phyloP scores from a whole-genome alignment of 106 monocot species.

The Dendrobium huoshanense region DNA sequence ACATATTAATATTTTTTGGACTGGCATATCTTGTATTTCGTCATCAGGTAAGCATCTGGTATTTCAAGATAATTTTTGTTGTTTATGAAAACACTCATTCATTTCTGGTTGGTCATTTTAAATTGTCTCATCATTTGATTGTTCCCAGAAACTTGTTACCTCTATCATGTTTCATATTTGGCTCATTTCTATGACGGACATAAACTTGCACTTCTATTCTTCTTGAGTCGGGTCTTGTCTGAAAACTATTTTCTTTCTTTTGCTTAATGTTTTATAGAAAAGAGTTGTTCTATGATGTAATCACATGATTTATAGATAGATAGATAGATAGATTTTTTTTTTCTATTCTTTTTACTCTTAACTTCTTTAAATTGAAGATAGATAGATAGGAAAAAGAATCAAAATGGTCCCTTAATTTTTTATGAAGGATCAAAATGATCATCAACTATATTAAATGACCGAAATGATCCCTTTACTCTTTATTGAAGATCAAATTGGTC shows the following conservation, averaged over 20 bases:
- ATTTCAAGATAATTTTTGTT: background rate
- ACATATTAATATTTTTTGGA: slow-evolving; percentile 62
- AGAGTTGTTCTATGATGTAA: too few relatives aligned
- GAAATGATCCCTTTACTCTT: too few relatives aligned
- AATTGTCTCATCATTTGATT: background rate
- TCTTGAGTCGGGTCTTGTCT: background rate
- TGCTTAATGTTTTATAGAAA: background rate
- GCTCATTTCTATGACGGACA: background rate
- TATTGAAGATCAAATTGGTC: too few relatives aligned
- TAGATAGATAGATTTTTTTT: too few relatives aligned
- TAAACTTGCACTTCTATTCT: background rate
- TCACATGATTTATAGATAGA: too few relatives aligned
- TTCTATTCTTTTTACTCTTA: too few relatives aligned
- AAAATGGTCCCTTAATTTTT: too few relatives aligned
- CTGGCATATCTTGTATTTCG: slow-evolving; percentile 63
- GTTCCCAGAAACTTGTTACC: background rate
- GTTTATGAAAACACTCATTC: background rate
- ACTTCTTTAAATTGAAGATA: too few relatives aligned
- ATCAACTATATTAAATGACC: too few relatives aligned
- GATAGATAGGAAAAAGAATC: too few relatives aligned
- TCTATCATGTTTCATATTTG: background rate
- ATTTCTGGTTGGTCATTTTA: background rate
- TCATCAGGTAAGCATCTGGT: slow-evolving; percentile 51
- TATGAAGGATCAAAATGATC: too few relatives aligned
- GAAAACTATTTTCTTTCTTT: background rate